Percentiles rank a stretch among this genome's conserved stretches.
phyloP scores from a whole-genome alignment of 139 green algal genomes.

The Coccomyxa sp. region DNA sequence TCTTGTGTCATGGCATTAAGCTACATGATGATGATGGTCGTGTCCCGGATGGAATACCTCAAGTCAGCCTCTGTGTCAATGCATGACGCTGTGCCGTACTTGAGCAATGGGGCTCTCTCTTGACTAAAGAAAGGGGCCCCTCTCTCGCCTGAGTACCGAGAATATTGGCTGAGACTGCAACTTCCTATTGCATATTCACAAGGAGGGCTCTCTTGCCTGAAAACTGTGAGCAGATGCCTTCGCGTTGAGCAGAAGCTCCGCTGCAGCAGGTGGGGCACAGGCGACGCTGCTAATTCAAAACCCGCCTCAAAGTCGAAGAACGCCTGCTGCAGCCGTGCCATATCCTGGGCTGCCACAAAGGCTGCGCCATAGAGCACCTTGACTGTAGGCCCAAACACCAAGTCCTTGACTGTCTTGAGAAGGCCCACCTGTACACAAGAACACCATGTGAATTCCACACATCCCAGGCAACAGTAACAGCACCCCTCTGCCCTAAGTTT shows the following conservation, averaged over 20 bases:
- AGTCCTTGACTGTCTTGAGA: slow-evolving; percentile 19
- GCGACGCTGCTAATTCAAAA: slow-evolving; percentile 74
- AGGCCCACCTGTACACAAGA: slow-evolving; percentile 51
- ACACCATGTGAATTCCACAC: neutral
- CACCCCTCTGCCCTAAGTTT: neutral
- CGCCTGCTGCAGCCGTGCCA: slow-evolving; percentile 8
- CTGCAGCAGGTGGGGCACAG: slow-evolving; percentile 66
- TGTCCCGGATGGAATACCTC: no score
- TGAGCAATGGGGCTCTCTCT: no score
- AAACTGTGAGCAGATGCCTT: slow-evolving; percentile 22
- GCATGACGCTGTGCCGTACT: no score
- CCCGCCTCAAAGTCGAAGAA: slow-evolving; percentile 56
- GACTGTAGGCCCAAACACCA: slow-evolving; percentile 52
- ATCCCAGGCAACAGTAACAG: neutral
- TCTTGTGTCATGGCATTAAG: no score
- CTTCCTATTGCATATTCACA: neutral
- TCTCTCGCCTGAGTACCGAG: no score
- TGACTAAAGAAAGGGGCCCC: no score
- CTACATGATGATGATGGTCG: no score
- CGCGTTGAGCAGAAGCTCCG: slow-evolving; percentile 36
- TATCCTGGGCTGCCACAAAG: slow-evolving; percentile 18
- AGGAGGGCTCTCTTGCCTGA: slow-evolving; percentile 12
- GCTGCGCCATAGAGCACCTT: slow-evolving; percentile 42
- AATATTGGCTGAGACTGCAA: neutral
- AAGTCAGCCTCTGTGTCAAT: no score